A percentile compares a stretch with the other conserved stretches of the same genome.
phyloP scores from a whole-genome alignment of 2,329 filamentous ascomycete genomes.

The Zymoseptoria ardabiliae region DNA sequence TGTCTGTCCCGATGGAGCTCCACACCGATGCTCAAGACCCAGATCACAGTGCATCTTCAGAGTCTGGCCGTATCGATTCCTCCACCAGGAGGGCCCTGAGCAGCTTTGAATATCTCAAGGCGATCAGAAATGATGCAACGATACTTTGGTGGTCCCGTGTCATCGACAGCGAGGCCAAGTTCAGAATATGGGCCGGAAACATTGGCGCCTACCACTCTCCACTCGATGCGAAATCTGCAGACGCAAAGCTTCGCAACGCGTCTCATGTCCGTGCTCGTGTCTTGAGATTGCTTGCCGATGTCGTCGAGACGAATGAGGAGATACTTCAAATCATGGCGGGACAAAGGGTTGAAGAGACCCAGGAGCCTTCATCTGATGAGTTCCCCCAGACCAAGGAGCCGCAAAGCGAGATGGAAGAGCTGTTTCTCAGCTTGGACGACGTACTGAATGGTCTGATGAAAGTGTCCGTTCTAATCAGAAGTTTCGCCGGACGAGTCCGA shows the following conservation, averaged over 20 bases:
- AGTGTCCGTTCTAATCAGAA: slow-evolving; percentile 21
- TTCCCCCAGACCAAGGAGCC: not conserved
- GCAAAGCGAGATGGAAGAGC: slow-evolving; percentile 9
- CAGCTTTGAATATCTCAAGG: too few species aligned
- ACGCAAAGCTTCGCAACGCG: slow-evolving; percentile 21
- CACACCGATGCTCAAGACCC: too few species aligned
- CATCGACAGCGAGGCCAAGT: slow-evolving; percentile 7
- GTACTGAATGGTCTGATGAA: slow-evolving; percentile 22
- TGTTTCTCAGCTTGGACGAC: slow-evolving; percentile 15
- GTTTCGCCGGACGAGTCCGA: slow-evolving; percentile 20
- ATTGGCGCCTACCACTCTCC: slow-evolving; percentile 22
- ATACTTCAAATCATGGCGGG: not conserved
- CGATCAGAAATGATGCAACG: too few species aligned
- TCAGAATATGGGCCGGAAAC: slow-evolving; percentile 27
- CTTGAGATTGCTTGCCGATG: slow-evolving; percentile 19
- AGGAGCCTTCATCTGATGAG: slow-evolving; percentile 8
- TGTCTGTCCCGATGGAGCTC: too few species aligned
- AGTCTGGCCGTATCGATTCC: too few species aligned
- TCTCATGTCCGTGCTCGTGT: slow-evolving; percentile 19
- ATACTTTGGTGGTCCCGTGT: too few species aligned
- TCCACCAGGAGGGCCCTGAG: too few species aligned
- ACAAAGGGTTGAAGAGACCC: not conserved
- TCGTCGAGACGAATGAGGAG: slow-evolving; percentile 8
- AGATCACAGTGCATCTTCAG: too few species aligned
- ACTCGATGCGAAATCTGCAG: slow-evolving; percentile 16